Percentiles rank a stretch among this genome's conserved stretches.
Conservation (phyloP, 768 basidiomycete species). For the Cystofilobasidium capitatum region DNA sequence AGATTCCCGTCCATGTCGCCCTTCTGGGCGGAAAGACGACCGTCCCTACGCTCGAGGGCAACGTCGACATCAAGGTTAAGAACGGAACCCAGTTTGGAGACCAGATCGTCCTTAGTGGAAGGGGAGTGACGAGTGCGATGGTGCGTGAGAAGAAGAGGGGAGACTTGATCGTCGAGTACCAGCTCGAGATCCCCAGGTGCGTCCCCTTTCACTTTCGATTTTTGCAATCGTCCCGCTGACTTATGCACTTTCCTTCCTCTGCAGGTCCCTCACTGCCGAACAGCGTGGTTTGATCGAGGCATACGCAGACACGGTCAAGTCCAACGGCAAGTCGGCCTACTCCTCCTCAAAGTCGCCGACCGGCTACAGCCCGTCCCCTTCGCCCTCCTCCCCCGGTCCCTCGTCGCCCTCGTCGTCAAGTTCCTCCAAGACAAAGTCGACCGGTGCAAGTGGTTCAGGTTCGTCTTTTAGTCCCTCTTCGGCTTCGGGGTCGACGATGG, state of each 20-base stretch:
- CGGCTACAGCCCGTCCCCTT: background rate
- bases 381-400: background rate
- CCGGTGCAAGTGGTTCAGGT: constrained; percentile 13
- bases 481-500: background rate
- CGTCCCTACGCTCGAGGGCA: constrained; percentile 88
- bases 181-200: constrained; percentile 79
- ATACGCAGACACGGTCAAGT: constrained; percentile 15
- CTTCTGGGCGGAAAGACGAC: constrained; percentile 85
- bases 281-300: constrained; percentile 18
- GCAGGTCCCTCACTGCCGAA: constrained; percentile 18
- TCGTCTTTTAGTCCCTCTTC: constrained; percentile 13
- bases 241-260: background rate
- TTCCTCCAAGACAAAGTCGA: background rate
- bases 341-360: background rate
- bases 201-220: constrained; percentile 31
- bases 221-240: background rate
- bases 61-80: constrained; percentile 87
- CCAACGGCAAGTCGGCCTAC: background rate
- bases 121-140: constrained; percentile 63
- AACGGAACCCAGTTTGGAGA: constrained; percentile 91
- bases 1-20: constrained; percentile 81
- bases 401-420: background rate
- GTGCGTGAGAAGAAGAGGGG: constrained; percentile 53
- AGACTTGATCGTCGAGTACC: constrained; percentile 70
- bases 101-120: constrained; percentile 85